phyloP scores from a whole-genome alignment of 257 asterid species.

The Fraxinus excelsior region DNA sequence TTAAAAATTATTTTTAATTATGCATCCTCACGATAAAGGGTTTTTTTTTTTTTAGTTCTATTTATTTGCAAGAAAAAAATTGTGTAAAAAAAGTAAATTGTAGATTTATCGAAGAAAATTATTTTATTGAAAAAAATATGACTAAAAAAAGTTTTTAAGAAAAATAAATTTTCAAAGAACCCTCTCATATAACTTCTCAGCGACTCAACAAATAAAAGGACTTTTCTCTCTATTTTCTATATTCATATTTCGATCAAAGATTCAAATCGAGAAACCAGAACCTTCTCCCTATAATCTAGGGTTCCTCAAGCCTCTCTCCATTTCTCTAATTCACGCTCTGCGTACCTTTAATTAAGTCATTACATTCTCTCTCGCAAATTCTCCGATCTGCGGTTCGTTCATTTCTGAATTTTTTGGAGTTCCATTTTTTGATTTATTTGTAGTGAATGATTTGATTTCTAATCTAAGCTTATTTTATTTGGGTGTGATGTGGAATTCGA shows the following conservation, averaged over 20 bases:
- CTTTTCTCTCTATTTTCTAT: slow-evolving; percentile 14
- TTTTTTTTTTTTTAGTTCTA: no score
- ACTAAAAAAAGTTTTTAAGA: no score
- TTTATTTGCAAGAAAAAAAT: no score
- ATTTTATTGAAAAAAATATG: no score
- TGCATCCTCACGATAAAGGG: no score
- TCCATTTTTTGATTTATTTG: background rate
- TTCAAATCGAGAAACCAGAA: slow-evolving; percentile 16
- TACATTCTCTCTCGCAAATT: slow-evolving; percentile 16
- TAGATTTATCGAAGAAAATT: no score
- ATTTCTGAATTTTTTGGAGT: slow-evolving; percentile 10
- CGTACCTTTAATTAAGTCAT: background rate
- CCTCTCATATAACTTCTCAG: no score
- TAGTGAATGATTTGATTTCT: slow-evolving; percentile 19
- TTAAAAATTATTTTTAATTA: no score
- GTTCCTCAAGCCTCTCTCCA: slow-evolving; percentile 20
- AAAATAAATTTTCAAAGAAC: no score
- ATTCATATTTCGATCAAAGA: slow-evolving; percentile 12
- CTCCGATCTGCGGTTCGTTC: slow-evolving; percentile 38
- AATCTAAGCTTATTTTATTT: background rate
- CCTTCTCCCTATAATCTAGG: slow-evolving; percentile 44
- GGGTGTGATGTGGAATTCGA: slow-evolving; percentile 18
- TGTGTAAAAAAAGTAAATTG: no score
- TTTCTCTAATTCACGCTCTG: background rate
- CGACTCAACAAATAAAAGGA: background rate